Percentiles rank a stretch among this genome's conserved stretches.
Evolutionary conservation across 73 alveolate species (phyloP).

Genomic region (Tetrahymena borealis): DNA sequence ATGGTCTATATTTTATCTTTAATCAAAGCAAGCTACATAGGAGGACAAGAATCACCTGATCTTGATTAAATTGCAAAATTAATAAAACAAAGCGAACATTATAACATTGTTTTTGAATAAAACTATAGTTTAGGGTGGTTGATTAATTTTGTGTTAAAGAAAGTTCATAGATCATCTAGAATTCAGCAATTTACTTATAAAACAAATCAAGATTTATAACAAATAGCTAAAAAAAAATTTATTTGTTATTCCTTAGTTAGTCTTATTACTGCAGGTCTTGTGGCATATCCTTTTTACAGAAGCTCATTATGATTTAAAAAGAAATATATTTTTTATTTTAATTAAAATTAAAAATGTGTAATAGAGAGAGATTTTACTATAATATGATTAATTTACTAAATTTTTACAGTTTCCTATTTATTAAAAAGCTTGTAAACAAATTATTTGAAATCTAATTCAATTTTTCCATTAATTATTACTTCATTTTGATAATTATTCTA

Average conservation of each 20-base stretch:
- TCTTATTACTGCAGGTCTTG: not conserved
- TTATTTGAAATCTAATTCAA: no score
- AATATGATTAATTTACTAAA: no score
- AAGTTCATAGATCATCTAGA: not conserved
- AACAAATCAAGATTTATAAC: not conserved
- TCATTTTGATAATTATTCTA: no score
- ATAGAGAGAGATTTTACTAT: not conserved
- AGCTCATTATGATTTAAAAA: not conserved
- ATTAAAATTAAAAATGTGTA: not conserved
- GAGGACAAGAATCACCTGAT: not conserved
- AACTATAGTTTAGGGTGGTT: not conserved
- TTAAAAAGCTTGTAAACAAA: no score
- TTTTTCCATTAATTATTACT: no score
- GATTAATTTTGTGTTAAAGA: not conserved
- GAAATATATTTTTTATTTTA: no score
- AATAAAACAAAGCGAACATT: not conserved
- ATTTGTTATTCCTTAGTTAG: not conserved
- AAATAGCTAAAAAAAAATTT: not conserved
- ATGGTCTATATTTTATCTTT: not conserved
- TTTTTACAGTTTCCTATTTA: no score
- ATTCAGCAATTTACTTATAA: not conserved
- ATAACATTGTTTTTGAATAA: not conserved
- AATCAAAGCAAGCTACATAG: not conserved
- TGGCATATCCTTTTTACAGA: not conserved
- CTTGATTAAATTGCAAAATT: not conserved